These are phyloP conservation scores for Piedraia hortae DNA, from an alignment of 2,329 filamentous ascomycete genomes.

Conservation along the genomic window DNA sequence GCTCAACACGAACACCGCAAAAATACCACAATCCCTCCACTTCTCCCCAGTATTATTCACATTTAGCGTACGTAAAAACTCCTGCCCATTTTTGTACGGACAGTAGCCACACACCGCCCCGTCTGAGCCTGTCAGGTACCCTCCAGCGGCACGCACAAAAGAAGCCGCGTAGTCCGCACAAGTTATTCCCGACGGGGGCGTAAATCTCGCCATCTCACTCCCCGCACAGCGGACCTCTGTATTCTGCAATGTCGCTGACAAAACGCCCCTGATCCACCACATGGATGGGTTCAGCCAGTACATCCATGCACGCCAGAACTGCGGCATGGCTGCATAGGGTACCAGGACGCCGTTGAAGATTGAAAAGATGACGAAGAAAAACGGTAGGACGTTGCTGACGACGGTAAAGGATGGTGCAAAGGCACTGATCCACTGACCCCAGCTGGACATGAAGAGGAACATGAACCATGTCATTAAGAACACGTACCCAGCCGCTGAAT, in stretches of 20 bases:
- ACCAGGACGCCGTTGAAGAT: slow-evolving; percentile 55
- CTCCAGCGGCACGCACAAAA: slow-evolving; percentile 27
- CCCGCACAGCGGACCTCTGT: slow-evolving; percentile 19
- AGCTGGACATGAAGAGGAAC: slow-evolving; percentile 45
- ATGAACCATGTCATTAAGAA: slow-evolving; percentile 58
- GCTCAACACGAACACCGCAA: slow-evolving; percentile 39
- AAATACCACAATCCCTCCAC: slow-evolving; percentile 47
- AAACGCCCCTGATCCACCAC: slow-evolving; percentile 44
- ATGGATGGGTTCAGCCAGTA: slow-evolving; percentile 42
- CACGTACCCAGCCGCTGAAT: slow-evolving; percentile 40
- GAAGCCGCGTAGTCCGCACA: slow-evolving; percentile 35
- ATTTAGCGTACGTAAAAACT: slow-evolving; percentile 36
- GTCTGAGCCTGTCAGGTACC: slow-evolving; percentile 36
- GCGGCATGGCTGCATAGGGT: slow-evolving; percentile 34
- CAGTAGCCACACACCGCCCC: slow-evolving; percentile 40
- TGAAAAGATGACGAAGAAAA: slow-evolving; percentile 55
- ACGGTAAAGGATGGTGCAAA: slow-evolving; percentile 56
- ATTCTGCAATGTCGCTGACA: slow-evolving; percentile 32
- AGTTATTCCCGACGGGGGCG: slow-evolving; percentile 34
- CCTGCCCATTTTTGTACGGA: slow-evolving; percentile 32
- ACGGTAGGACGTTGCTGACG: slow-evolving; percentile 47
- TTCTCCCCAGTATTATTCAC: slow-evolving; percentile 30
- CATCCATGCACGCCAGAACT: slow-evolving; percentile 47
- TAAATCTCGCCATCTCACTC: slow-evolving; percentile 35
- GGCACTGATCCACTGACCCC: slow-evolving; percentile 66